phyloP scores from a whole-genome alignment of 345 rosid species.

The Rubroshorea leprosula region DNA sequence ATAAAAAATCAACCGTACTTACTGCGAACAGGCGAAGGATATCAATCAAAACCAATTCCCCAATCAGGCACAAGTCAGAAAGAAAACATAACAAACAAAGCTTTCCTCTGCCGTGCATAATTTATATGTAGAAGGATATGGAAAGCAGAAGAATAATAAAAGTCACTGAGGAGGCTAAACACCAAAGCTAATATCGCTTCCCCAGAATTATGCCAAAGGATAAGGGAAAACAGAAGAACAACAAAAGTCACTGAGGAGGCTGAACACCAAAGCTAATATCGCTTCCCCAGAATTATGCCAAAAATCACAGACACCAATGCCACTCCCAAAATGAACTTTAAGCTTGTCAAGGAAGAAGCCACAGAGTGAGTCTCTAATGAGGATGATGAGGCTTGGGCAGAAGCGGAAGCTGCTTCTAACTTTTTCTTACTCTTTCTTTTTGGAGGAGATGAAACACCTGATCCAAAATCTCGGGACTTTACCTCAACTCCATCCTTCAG shows the following conservation, averaged over 20 bases:
- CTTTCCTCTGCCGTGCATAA: constrained; percentile 13
- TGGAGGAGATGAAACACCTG: constrained; percentile 43
- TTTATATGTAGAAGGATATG: neutral
- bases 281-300: constrained; percentile 74
- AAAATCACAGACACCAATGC: constrained; percentile 70
- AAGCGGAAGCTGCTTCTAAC: constrained; percentile 33
- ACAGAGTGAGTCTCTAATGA: constrained; percentile 29
- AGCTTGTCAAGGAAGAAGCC: constrained; percentile 34
- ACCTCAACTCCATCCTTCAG: constrained; percentile 38
- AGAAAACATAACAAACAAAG: constrained; percentile 12
- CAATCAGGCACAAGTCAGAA: constrained; percentile 8
- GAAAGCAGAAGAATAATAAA: neutral
- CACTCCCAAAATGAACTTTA: constrained; percentile 53
- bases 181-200: constrained; percentile 52
- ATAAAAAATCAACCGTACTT: neutral
- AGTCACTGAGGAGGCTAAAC: neutral
- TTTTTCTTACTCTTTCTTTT: constrained; percentile 80
- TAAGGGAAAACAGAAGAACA: neutral
- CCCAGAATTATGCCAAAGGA: constrained; percentile 58
- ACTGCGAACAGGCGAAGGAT: constrained; percentile 6
- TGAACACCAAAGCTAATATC: constrained; percentile 39
- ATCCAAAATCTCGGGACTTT: constrained; percentile 72
- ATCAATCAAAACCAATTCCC: constrained; percentile 19
- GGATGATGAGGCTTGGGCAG: constrained; percentile 37
- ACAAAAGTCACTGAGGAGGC: neutral